These are phyloP conservation scores for Cyberlindnera xishuangbannaensis DNA, from an alignment of 805 yeast species.

Conservation along the genomic window DNA sequence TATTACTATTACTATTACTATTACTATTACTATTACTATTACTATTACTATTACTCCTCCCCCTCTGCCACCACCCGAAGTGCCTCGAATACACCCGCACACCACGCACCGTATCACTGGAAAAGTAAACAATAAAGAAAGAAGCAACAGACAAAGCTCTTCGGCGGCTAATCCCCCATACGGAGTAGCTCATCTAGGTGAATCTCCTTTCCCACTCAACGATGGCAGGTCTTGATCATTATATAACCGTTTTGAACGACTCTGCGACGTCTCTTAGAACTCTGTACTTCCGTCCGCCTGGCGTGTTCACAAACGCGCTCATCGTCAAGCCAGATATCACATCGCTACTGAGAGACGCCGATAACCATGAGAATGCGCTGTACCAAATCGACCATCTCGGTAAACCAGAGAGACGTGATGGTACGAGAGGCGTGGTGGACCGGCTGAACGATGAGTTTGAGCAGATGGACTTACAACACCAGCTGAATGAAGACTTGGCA, in stretches of 20 bases:
- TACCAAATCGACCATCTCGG: constrained; percentile 36
- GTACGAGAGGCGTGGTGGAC: constrained; percentile 36
- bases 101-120: no score
- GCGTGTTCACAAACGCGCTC: constrained; percentile 61
- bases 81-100: no score
- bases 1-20: no score
- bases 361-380: constrained; percentile 43
- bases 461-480: constrained; percentile 26
- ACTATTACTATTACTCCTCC: no score
- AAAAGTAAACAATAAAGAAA: no score
- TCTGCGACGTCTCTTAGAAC: constrained; percentile 19
- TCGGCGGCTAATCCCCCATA: no score
- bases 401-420: constrained; percentile 46
- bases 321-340: constrained; percentile 48
- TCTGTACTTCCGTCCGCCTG: constrained; percentile 48
- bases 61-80: no score
- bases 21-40: no score
- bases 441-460: constrained; percentile 30
- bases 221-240: constrained; percentile 14
- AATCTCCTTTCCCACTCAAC: no score
- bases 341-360: constrained; percentile 54
- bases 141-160: no score
- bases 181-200: no score
- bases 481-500: no score
- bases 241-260: constrained; percentile 10